phyloP scores from a whole-genome alignment of 768 basidiomycete species.

The Thelephora ganbajun region DNA sequence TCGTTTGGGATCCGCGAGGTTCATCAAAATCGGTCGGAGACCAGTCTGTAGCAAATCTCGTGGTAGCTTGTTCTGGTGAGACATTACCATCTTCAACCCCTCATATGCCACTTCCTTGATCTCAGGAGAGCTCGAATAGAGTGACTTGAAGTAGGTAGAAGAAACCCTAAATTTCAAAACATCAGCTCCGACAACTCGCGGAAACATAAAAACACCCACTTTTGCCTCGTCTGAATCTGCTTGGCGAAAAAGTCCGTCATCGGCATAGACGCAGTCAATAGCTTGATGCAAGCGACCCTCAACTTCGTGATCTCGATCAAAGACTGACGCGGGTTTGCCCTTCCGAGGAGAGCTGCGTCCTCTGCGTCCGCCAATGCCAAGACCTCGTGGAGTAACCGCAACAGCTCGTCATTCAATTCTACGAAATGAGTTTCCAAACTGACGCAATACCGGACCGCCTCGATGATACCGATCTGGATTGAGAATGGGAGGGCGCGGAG shows the following conservation, averaged over 20 bases:
- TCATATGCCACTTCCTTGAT: conserved; percentile 95
- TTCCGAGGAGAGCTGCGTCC: conserved; percentile 66
- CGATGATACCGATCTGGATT: conserved; percentile 96
- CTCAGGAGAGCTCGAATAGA: conserved; percentile 83
- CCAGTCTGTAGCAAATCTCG: conserved; percentile 94
- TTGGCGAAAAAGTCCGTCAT: conserved; percentile 86
- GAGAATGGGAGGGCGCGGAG: conserved; percentile 87
- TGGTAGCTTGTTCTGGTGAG: conserved; percentile 82
- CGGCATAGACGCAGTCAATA: conserved; percentile 90
- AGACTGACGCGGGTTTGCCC: conserved; percentile 64
- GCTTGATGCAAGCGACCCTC: conserved; percentile 84
- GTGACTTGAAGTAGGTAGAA: conserved; percentile 93
- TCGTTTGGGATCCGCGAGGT: conserved; percentile 90
- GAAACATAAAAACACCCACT: conserved; percentile 30
- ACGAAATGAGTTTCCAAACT: conserved; percentile 80
- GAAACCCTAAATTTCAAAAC: conserved; percentile 51
- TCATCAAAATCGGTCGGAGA: conserved; percentile 92
- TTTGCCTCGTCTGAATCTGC: conserved; percentile 73
- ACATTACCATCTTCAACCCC: conserved; percentile 77
- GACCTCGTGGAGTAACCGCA: conserved; percentile 85
- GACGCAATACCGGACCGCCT: conserved; percentile 89
- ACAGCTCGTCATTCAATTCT: conserved; percentile 84
- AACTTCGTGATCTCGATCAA: conserved; percentile 75
- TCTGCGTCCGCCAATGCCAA: conserved; percentile 94
- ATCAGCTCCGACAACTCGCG: conserved; percentile 1